Conservation (phyloP, 257 asterid genomes). For the Anisodus tanguticus region DNA sequence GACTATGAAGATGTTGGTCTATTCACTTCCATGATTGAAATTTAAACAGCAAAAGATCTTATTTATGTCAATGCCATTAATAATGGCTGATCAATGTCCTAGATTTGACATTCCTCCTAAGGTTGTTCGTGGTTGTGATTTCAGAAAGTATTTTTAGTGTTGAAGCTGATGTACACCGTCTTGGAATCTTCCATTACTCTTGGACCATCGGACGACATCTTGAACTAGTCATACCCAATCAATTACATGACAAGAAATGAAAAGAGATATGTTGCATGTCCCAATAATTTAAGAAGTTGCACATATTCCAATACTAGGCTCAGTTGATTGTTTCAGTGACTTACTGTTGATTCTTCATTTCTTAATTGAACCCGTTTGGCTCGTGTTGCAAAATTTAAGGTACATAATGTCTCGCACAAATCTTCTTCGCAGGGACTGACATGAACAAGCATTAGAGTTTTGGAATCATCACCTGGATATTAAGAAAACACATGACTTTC, state of each 20-base stretch:
- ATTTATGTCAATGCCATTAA: background rate
- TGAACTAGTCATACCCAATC: conserved; percentile 21
- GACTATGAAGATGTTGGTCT: conserved; percentile 23
- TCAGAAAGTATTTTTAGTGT: conserved; percentile 17
- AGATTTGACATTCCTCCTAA: conserved; percentile 10
- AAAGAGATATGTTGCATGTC: background rate
- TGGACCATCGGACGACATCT: background rate
- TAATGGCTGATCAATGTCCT: background rate
- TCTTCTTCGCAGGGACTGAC: conserved; percentile 34
- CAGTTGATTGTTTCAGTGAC: conserved; percentile 30
- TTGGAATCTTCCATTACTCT: background rate
- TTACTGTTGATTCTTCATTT: conserved; percentile 35
- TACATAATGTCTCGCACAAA: conserved; percentile 36
- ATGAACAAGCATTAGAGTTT: conserved; percentile 40
- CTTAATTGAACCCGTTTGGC: conserved; percentile 27
- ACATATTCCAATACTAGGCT: background rate
- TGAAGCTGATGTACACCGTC: background rate
- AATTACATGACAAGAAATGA: background rate
- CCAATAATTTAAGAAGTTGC: background rate
- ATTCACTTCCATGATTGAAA: background rate
- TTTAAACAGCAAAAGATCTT: background rate
- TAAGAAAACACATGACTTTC: background rate
- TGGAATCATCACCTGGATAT: conserved; percentile 36
- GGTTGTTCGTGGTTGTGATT: conserved; percentile 20
- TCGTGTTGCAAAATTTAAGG: conserved; percentile 39